phyloP scores from a whole-genome alignment of 345 rosid genomes.

The Lepidium didymum region DNA sequence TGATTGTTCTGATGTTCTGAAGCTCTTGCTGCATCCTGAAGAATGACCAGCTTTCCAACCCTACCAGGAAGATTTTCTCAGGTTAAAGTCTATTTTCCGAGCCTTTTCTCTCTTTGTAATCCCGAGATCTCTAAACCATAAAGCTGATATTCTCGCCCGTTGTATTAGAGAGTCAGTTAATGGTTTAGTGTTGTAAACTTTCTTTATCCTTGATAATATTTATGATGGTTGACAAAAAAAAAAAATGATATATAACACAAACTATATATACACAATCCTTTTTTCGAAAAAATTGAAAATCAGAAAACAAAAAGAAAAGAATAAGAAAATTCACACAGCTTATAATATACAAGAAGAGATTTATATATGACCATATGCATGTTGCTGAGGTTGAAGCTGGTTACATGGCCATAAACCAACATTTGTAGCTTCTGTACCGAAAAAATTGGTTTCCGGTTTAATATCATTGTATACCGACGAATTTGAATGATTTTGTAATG shows the following conservation, averaged over 20 bases:
- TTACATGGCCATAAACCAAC: constrained; percentile 44
- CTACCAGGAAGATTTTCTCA: too few species aligned
- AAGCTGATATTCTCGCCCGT: too few species aligned
- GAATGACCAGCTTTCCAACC: too few species aligned
- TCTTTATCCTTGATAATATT: too few species aligned
- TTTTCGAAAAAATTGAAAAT: not conserved
- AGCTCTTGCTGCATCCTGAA: too few species aligned
- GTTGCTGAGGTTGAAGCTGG: constrained; percentile 45
- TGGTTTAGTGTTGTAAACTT: too few species aligned
- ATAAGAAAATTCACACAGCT: constrained; percentile 21
- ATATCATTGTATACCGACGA: constrained; percentile 52
- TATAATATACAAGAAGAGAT: constrained; percentile 13
- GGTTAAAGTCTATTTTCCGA: too few species aligned
- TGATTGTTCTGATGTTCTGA: too few species aligned
- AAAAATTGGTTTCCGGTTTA: constrained; percentile 61
- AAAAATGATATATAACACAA: constrained; percentile 27
- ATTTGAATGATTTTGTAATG: constrained; percentile 50
- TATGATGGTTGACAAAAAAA: too few species aligned
- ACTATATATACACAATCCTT: constrained; percentile 14
- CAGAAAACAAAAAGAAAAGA: not conserved
- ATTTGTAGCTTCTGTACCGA: constrained; percentile 37
- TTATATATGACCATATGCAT: constrained; percentile 33
- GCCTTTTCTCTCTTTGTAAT: too few species aligned
- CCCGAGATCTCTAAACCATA: too few species aligned
- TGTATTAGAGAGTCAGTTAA: too few species aligned